phyloP scores from a whole-genome alignment of 2,329 filamentous ascomycete genomes.

The Fusarium heterosporum region DNA sequence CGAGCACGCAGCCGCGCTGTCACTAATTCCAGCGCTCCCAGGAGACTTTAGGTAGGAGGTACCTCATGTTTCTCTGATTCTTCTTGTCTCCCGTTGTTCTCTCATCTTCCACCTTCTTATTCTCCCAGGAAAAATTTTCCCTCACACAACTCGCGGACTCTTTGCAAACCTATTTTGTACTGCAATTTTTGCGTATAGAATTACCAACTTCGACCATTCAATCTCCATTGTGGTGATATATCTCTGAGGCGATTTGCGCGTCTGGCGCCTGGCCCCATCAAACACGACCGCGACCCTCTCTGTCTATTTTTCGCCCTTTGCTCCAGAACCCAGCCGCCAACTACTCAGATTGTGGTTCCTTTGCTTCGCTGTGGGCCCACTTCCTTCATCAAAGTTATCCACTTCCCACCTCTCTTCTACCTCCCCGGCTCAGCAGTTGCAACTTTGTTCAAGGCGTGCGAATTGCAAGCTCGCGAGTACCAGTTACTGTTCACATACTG shows the following conservation, averaged over 20 bases:
- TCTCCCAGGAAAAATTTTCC: slow-evolving; percentile 39
- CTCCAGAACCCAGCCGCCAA: slow-evolving; percentile 47
- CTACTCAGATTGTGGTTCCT: slow-evolving; percentile 47
- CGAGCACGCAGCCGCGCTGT: slow-evolving; percentile 31
- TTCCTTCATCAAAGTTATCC: slow-evolving; percentile 43
- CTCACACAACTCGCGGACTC: slow-evolving; percentile 42
- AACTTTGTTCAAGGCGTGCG: slow-evolving; percentile 27
- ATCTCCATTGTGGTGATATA: slow-evolving; percentile 37
- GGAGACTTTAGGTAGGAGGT: slow-evolving; percentile 31
- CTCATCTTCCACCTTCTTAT: slow-evolving; percentile 41
- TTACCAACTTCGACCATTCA: slow-evolving; percentile 13
- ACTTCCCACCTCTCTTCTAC: slow-evolving; percentile 40
- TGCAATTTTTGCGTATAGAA: slow-evolving; percentile 14
- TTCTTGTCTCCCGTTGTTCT: slow-evolving; percentile 38
- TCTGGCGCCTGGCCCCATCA: slow-evolving; percentile 48
- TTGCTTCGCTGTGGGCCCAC: slow-evolving; percentile 45
- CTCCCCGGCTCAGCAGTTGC: slow-evolving; percentile 20
- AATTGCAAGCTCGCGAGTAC: slow-evolving; percentile 38
- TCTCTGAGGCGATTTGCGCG: slow-evolving; percentile 43
- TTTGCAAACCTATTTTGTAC: slow-evolving; percentile 17
- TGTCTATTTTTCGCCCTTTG: slow-evolving; percentile 42
- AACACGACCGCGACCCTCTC: slow-evolving; percentile 45
- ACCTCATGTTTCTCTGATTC: slow-evolving; percentile 29
- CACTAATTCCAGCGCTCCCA: slow-evolving; percentile 24
- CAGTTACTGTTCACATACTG: slow-evolving; percentile 32